Conservation (phyloP, 306 rosid genomes). For the Castanopsis chinensis region DNA sequence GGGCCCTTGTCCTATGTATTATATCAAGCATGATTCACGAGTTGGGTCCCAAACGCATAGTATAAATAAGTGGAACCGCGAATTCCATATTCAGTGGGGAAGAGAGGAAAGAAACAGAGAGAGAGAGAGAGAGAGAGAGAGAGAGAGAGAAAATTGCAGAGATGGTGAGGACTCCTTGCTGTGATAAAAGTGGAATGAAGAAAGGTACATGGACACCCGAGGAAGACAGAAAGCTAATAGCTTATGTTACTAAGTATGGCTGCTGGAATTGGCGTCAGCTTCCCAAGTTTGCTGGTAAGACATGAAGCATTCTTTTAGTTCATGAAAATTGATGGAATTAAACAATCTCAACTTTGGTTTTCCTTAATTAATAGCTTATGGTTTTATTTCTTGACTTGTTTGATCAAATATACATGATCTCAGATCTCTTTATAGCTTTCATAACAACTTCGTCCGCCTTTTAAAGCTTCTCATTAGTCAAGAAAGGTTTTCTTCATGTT, state of each 20-base stretch:
- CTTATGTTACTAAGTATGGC: slow-evolving; percentile 79
- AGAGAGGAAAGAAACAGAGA: not conserved
- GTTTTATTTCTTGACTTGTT: no score
- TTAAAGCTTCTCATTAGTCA: not conserved
- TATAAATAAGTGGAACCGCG: not conserved
- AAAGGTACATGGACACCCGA: slow-evolving; percentile 86
- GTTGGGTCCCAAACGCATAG: not conserved
- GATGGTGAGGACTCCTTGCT: slow-evolving; percentile 69
- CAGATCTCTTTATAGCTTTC: no score
- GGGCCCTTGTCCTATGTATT: not conserved
- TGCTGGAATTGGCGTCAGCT: slow-evolving; percentile 95
- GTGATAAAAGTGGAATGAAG: slow-evolving; percentile 62
- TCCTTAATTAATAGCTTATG: not conserved
- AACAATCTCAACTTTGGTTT: not conserved
- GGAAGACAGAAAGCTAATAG: slow-evolving; percentile 68
- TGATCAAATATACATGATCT: no score
- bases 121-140: slow-evolving; percentile 6
- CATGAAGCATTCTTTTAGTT: not conserved
- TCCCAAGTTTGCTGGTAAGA: slow-evolving; percentile 82
- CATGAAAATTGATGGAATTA: not conserved
- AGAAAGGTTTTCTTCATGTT: no score
- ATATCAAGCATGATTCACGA: not conserved
- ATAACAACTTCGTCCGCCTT: not conserved
- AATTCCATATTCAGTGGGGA: not conserved
- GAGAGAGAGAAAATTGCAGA: not conserved